Base-by-base conservation (phyloP, 1,284 basidiomycete species). In the Irpex rosettiformis region DNA sequence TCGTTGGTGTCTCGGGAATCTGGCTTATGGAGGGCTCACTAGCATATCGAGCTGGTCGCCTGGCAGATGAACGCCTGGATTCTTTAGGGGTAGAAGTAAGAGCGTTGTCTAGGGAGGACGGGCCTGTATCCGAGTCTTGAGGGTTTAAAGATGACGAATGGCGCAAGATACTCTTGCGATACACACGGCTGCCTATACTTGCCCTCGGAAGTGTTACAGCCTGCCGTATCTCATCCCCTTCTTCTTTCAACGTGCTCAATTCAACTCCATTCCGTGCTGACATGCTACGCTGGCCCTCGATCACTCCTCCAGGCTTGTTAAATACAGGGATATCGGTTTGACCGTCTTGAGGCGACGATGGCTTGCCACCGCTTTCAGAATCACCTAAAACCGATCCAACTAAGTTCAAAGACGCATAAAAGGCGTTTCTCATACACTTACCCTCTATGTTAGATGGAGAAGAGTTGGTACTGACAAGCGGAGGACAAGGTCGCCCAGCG, bases 21-120 rank as follows among this genome's bases (percentile, higher is more conserved):
- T 66, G 66, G 47, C 61, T 61, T 10, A 70, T 59, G 18, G 64
- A 63, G 24, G 70, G 67, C 54, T 70, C 69, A 58, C 66, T 71
- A 33, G 68, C 66, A 30, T 67, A 65, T 30, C 69, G 67, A 13
- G 30, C 61, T 56, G 22, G 66, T 61, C 10, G 60, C 57, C 51
- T 65, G 28, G 33, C 52, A 54, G 47, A 53, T 43, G 45, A 49
- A 58, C 57, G 37, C 45, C 59, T 61, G 18, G 61, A 60, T 24
- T 65, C 54, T 16, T 66, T 48, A 11, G 60, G 43, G 6, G 62
- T 51, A 3, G 51, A 45, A 24, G 65, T 54, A 7, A 59, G 47
- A 10, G 63, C 40, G 22, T 55, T 48, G 16, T 64, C 57, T 16
- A 64, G 64, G 57, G 66, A 64, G 53, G 66, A 70, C 51, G 66